These are phyloP conservation scores for Cladosporium cucumerinum DNA, from an alignment of 2,329 filamentous ascomycete species.

Conservation along the genomic window DNA sequence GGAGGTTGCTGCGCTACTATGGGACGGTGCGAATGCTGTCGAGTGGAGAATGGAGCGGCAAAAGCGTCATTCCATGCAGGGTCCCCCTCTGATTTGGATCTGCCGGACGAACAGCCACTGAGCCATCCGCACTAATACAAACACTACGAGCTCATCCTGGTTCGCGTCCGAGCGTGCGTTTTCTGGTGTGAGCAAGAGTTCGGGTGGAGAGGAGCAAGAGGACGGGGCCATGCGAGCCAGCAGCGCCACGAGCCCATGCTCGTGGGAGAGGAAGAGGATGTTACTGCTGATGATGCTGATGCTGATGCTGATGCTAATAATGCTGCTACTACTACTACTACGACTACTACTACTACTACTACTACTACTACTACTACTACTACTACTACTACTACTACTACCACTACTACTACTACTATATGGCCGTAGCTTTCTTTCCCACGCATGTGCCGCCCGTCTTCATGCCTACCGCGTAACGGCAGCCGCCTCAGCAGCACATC, in stretches of 20 bases:
- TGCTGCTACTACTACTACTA: too few relatives aligned
- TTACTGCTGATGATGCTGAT: too few relatives aligned
- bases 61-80: neutral
- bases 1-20: slow-evolving; percentile 13
- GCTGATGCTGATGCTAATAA: too few relatives aligned
- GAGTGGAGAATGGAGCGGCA: slow-evolving; percentile 9
- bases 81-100: slow-evolving; percentile 7
- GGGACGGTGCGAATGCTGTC: slow-evolving; percentile 10
- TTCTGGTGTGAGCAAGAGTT: neutral
- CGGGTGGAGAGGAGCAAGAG: neutral
- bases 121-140: neutral
- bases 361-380: too few relatives aligned
- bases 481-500: neutral
- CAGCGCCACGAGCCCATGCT: neutral
- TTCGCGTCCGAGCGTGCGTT: neutral
- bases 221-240: neutral
- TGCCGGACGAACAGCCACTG: neutral
- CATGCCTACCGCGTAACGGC: neutral
- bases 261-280: neutral
- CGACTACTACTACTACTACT: too few relatives aligned
- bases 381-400: too few relatives aligned
- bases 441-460: neutral
- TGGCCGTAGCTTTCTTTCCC: neutral
- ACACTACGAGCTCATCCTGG: neutral
- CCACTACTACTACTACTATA: neutral